A percentile compares a stretch with the other conserved stretches of the same genome.
Evolutionary conservation across 2,329 filamentous ascomycete genomes (phyloP).

Genomic region (Cladophialophora bantiana): DNA sequence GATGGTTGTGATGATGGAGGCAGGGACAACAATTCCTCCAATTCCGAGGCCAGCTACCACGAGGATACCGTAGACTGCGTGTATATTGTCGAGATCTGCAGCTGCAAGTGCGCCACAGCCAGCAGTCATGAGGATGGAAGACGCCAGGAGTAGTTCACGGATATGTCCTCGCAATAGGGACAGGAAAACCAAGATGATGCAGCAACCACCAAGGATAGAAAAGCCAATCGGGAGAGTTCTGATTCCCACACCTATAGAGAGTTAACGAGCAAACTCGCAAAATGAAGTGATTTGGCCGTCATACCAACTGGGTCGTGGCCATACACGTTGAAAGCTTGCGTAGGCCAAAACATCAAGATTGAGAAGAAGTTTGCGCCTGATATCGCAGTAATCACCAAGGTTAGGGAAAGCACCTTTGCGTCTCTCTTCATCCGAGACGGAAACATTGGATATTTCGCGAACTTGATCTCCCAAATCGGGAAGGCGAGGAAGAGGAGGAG

Average conservation of each 20-base stretch:
- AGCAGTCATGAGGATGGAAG: conserved; percentile 68
- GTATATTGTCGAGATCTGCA: conserved; percentile 60
- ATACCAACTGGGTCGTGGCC: conserved; percentile 64
- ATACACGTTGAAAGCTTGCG: conserved; percentile 69
- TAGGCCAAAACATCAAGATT: conserved; percentile 65
- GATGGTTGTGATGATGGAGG: conserved; percentile 72
- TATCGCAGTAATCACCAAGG: conserved; percentile 64
- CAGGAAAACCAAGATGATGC: conserved; percentile 65
- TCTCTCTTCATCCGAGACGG: conserved; percentile 54
- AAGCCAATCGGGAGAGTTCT: conserved; percentile 70
- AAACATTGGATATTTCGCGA: conserved; percentile 54
- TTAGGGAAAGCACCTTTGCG: conserved; percentile 59
- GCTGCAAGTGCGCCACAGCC: conserved; percentile 59
- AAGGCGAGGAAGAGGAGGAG: conserved; percentile 48
- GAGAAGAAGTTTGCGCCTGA: conserved; percentile 66
- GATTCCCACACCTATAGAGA: conserved; percentile 59
- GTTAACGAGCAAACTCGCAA: neutral
- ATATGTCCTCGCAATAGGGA: conserved; percentile 63
- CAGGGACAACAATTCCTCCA: conserved; percentile 71
- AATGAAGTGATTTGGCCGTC: neutral
- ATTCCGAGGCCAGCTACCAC: conserved; percentile 69
- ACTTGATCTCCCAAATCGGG: conserved; percentile 55
- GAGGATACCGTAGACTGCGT: conserved; percentile 53
- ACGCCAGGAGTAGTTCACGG: conserved; percentile 64
- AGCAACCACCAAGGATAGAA: conserved; percentile 66